Base-by-base conservation (phyloP, 2,329 filamentous ascomycete species). In the Paraphaeosphaeria minitans region DNA sequence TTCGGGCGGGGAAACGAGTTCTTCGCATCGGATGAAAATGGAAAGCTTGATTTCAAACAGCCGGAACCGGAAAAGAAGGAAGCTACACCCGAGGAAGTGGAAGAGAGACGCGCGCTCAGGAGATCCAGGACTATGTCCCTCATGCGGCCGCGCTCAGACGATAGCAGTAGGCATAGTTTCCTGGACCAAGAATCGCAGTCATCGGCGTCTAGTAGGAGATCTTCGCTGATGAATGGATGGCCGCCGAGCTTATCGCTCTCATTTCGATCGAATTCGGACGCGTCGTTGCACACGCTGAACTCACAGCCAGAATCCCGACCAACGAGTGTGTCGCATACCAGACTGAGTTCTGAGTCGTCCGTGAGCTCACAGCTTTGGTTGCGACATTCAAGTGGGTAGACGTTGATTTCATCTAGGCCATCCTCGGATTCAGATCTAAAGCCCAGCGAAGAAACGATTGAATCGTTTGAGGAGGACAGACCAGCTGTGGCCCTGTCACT, bases 1-100 rank as follows among this genome's bases (percentile, higher is more conserved):
- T 75, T 77, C 31, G 76, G 75, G 0, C 73, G 75, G 12, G 74
- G 74, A 8, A 71, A 77, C 37, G 75, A 77, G 52, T 78, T 75
- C 57, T 78, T 78, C 52, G 76, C 76, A 1, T 77, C 75, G 4
- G 76, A 78, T 57, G 70, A 71, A 52, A 61, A 75, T 22, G 74
- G 73, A 12, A 77, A 77, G 35, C 59, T 78, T 2, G 75, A 77
- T 42, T 70, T 69, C 54, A 75, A 75, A 55, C 71, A 75, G 47
- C 65, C 71, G 2, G 71, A 75, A 47, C 65, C 71, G 3, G 70
- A 73, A 31, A 58, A 65, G 14, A 72, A 69, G 51, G 67, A 64
- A 37, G 47, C 50, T 9, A 27, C 58, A 1, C 50, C 48, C 6
- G 60, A 64, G 16, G 64, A 67, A 27, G 62, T 63, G n/a, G 57